Conservation (phyloP, 2,329 filamentous ascomycete genomes). For the Penicillium sp. region DNA sequence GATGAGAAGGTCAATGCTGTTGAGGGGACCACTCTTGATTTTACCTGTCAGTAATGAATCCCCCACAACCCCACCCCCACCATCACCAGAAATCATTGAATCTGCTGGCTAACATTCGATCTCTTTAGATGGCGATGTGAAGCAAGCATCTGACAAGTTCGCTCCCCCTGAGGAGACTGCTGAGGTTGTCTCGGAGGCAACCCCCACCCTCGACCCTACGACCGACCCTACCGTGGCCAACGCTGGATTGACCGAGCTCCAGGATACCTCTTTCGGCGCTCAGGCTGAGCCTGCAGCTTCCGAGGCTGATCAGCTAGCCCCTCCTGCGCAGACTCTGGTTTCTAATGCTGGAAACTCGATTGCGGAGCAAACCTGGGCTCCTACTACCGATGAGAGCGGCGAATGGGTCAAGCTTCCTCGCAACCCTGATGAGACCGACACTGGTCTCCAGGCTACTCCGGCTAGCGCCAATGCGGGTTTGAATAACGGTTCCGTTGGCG, state of each 20-base stretch:
- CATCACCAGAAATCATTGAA: background rate
- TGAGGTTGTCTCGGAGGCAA: constrained; percentile 39
- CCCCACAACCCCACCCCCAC: background rate
- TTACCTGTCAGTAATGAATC: constrained; percentile 53
- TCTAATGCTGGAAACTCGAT: constrained; percentile 45
- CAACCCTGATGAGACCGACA: constrained; percentile 71
- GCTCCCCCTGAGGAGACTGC: constrained; percentile 26
- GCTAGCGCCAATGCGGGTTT: constrained; percentile 60
- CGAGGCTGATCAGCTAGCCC: constrained; percentile 26
- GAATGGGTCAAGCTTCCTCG: constrained; percentile 72
- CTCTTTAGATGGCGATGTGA: constrained; percentile 52
- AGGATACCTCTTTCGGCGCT: constrained; percentile 50
- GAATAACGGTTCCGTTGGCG: constrained; percentile 55
- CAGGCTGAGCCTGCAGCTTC: constrained; percentile 48
- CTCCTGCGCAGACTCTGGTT: constrained; percentile 42
- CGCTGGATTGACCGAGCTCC: constrained; percentile 59
- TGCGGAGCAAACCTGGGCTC: constrained; percentile 54
- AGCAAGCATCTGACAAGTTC: constrained; percentile 49
- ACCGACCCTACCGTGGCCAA: constrained; percentile 62
- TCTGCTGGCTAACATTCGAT: constrained; percentile 8
- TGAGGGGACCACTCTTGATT: constrained; percentile 53
- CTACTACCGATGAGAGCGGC: constrained; percentile 57
- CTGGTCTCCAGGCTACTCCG: constrained; percentile 60
- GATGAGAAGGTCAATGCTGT: constrained; percentile 58
- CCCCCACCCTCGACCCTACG: constrained; percentile 21